Evolutionary conservation across 2,329 filamentous ascomycete genomes (phyloP).

Genomic region (Lachnellula subtilissima): DNA sequence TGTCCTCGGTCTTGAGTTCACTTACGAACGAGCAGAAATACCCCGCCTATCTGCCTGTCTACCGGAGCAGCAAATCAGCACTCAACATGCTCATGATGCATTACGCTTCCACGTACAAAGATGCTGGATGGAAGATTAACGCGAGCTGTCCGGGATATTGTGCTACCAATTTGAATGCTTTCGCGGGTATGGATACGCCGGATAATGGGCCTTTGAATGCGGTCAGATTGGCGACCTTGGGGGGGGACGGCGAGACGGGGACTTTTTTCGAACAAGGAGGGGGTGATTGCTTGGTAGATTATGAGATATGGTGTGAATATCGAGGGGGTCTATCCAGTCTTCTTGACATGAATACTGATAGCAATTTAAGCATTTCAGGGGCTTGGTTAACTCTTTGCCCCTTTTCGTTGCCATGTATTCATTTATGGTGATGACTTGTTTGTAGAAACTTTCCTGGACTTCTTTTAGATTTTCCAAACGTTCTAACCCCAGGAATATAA

Average conservation of each 20-base stretch:
- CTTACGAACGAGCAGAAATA: background rate
- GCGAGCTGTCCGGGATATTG: conserved; percentile 8
- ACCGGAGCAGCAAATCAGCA: conserved; percentile 8
- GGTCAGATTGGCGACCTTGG: conserved; percentile 15
- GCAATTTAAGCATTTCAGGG: too few relatives aligned
- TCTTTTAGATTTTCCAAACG: background rate
- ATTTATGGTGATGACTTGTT: background rate
- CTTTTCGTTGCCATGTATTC: background rate
- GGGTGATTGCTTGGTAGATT: conserved; percentile 10
- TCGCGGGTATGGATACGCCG: conserved; percentile 1
- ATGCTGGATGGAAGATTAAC: conserved; percentile 11
- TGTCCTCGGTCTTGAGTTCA: conserved; percentile 6
- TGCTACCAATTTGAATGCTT: conserved; percentile 11
- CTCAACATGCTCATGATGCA: conserved; percentile 8
- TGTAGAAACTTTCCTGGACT: background rate
- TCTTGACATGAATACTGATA: too few relatives aligned
- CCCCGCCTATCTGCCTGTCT: conserved; percentile 10
- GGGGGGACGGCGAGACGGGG: conserved; percentile 22
- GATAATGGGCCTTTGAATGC: conserved; percentile 11
- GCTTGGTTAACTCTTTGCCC: background rate
- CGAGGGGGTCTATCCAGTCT: too few relatives aligned
- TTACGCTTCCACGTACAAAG: conserved; percentile 4
- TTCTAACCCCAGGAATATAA: background rate
- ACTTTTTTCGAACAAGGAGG: conserved; percentile 17
- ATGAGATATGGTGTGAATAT: background rate